Evolutionary conservation across 441 rosid species (phyloP), one percentile per base, ranked within the genome.

Genomic region (Biscutella laevigata): DNA sequence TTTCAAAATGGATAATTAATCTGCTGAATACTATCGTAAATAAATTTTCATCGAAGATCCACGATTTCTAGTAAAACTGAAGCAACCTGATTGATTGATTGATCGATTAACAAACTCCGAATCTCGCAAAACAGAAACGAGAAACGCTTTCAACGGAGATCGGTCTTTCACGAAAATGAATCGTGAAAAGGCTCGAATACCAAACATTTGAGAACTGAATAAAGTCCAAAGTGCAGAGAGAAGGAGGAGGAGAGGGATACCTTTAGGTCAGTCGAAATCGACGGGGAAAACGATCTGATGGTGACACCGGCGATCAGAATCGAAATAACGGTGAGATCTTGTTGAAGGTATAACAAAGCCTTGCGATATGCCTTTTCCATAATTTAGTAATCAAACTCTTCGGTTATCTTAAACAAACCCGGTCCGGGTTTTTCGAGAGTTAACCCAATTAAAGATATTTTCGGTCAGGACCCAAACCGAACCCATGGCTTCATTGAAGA

Each of bases 241-340:
- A 12, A 25, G 14, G 9, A 29, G 1, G 4, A 33, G 43, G 29
- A 11, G 26, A 20, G 19, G 36, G 27, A 53, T 5, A 28, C 61
- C 37, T 53, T 44, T 61, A 28, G 46, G 41, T 21, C 40, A 62
- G 4, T 24, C 34, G 21, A 50, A 16, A 42, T 20, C 16, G 38
- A 36, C n/a, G n/a, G n/a, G n/a, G n/a, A n/a, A n/a, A n/a, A n/a
- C n/a, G n/a, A n/a, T n/a, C n/a, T n/a, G n/a, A n/a, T n/a, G n/a
- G n/a, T n/a, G n/a, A n/a, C n/a, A n/a, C n/a, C 11, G 36, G 27
- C 21, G 35, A 3, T 8, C 36, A 50, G 21, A 40, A 41, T 51
- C 37, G 59, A 15, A 33, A 53, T 32, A 7, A 45, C 2, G 39
- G 2, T 12, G 43, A 36, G 29, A 37, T 37, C 48, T 29, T 38